Evolutionary conservation across 2,329 filamentous ascomycete species (phyloP).

Genomic region (Fusarium gaditjirri): DNA sequence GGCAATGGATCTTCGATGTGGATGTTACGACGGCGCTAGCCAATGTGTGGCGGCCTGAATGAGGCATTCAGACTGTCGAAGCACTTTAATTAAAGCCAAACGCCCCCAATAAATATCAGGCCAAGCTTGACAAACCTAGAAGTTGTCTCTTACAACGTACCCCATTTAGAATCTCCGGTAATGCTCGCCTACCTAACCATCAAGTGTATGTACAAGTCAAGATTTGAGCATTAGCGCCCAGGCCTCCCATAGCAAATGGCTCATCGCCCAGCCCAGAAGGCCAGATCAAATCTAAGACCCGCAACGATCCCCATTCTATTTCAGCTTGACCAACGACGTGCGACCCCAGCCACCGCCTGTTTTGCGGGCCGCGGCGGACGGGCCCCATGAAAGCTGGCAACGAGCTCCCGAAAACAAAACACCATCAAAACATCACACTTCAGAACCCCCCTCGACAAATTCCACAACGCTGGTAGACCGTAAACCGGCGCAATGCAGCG

Average conservation of each 20-base stretch:
- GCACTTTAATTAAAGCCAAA: slow-evolving; percentile 26
- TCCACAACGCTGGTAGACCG: slow-evolving; percentile 37
- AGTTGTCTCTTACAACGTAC: slow-evolving; percentile 26
- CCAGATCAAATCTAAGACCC: slow-evolving; percentile 42
- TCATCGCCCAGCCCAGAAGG: slow-evolving; percentile 20
- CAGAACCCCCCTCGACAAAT: slow-evolving; percentile 16
- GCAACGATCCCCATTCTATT: slow-evolving; percentile 21
- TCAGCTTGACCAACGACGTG: slow-evolving; percentile 38
- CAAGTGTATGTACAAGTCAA: not conserved
- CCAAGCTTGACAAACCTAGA: slow-evolving; percentile 16
- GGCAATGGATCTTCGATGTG: slow-evolving; percentile 38
- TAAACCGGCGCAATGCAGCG: slow-evolving; percentile 60
- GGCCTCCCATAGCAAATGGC: not conserved
- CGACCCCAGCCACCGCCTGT: slow-evolving; percentile 46
- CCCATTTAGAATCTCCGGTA: slow-evolving; percentile 3
- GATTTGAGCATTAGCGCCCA: slow-evolving; percentile 15
- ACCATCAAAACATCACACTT: slow-evolving; percentile 40
- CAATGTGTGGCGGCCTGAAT: slow-evolving; percentile 46
- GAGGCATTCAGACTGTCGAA: slow-evolving; percentile 20
- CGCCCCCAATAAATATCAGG: slow-evolving; percentile 18
- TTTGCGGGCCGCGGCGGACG: slow-evolving; percentile 43
- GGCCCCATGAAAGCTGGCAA: slow-evolving; percentile 40
- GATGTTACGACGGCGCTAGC: slow-evolving; percentile 36
- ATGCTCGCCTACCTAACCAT: not conserved
- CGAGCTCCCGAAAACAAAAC: slow-evolving; percentile 46